phyloP scores from a whole-genome alignment of 2,329 filamentous ascomycete genomes.

The Fusarium xyrophilum region DNA sequence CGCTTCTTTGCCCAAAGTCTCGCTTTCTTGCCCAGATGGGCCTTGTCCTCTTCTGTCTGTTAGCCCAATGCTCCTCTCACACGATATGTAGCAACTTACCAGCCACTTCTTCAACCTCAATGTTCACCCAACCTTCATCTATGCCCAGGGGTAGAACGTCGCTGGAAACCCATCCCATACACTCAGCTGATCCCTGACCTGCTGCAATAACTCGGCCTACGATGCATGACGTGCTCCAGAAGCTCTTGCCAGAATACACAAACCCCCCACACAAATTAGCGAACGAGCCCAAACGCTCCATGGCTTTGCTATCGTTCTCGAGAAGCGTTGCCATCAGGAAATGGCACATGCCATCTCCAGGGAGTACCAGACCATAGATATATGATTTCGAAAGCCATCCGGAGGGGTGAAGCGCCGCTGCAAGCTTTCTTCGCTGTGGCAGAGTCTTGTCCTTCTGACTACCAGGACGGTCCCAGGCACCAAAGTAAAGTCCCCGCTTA shows the following conservation, averaged over 20 bases:
- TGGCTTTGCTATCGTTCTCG: constrained; percentile 68
- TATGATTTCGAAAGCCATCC: constrained; percentile 75
- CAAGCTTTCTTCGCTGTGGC: constrained; percentile 60
- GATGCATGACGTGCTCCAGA: constrained; percentile 72
- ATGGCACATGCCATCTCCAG: constrained; percentile 68
- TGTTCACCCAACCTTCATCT: constrained; percentile 64
- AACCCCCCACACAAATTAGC: constrained; percentile 71
- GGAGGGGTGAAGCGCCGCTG: constrained; percentile 63
- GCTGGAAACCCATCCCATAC: constrained; percentile 73
- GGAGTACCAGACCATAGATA: constrained; percentile 69
- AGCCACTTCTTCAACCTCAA: constrained; percentile 61
- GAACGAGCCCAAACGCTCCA: constrained; percentile 64
- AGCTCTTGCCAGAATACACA: constrained; percentile 68
- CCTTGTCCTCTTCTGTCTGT: constrained; percentile 53
- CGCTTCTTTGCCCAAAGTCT: constrained; percentile 67
- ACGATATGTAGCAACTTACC: constrained; percentile 48
- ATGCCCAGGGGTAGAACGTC: constrained; percentile 61
- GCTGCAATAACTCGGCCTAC: constrained; percentile 70
- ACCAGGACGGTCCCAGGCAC: constrained; percentile 48
- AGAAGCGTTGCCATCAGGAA: constrained; percentile 71
- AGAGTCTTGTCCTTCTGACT: constrained; percentile 44
- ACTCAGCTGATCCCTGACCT: constrained; percentile 66
- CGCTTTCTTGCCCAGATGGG: constrained; percentile 60
- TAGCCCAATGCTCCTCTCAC: not conserved
- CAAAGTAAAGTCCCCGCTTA: constrained; percentile 57